Conservation (phyloP, 768 basidiomycete species). For the Tylopilus sp. region DNA sequence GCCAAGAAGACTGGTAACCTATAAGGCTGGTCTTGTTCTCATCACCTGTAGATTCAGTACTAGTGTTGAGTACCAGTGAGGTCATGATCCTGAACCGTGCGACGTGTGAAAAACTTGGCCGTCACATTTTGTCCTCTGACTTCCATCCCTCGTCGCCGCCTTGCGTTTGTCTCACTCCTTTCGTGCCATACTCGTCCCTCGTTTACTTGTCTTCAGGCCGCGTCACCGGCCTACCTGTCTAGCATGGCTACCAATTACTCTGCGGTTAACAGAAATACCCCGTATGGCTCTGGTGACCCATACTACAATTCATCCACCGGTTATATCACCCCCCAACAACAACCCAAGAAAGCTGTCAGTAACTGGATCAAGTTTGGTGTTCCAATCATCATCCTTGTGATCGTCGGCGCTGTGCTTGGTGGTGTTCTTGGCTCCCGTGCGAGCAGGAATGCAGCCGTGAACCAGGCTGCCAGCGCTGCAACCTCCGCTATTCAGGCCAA, state of each 20-base stretch:
- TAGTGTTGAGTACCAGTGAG: too few species aligned
- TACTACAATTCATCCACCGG: conserved; percentile 71
- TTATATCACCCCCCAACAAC: conserved; percentile 50
- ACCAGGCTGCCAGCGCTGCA: conserved; percentile 25
- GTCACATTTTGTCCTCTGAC: background rate
- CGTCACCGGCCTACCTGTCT: conserved; percentile 16
- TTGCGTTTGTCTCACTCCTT: conserved; percentile 5
- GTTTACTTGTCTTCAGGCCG: conserved; percentile 17
- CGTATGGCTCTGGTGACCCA: conserved; percentile 62
- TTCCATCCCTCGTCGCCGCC: conserved; percentile 1
- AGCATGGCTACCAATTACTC: conserved; percentile 42
- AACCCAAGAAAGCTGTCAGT: conserved; percentile 52
- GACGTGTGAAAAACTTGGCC: conserved; percentile 19
- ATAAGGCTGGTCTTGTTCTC: conserved; percentile 31
- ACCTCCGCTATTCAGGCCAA: conserved; percentile 59
- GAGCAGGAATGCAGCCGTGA: conserved; percentile 35
- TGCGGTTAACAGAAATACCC: conserved; percentile 33
- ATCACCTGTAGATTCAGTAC: background rate
- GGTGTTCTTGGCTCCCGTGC: conserved; percentile 74
- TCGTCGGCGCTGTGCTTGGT: conserved; percentile 68
- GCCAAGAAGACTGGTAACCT: too few species aligned
- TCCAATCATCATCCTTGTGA: conserved; percentile 60
- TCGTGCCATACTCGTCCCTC: conserved; percentile 16
- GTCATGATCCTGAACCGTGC: too few species aligned
- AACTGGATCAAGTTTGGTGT: conserved; percentile 77